These are phyloP conservation scores for Anastatica hierochuntica DNA, from an alignment of 345 rosid genomes.

Conservation along the genomic window DNA sequence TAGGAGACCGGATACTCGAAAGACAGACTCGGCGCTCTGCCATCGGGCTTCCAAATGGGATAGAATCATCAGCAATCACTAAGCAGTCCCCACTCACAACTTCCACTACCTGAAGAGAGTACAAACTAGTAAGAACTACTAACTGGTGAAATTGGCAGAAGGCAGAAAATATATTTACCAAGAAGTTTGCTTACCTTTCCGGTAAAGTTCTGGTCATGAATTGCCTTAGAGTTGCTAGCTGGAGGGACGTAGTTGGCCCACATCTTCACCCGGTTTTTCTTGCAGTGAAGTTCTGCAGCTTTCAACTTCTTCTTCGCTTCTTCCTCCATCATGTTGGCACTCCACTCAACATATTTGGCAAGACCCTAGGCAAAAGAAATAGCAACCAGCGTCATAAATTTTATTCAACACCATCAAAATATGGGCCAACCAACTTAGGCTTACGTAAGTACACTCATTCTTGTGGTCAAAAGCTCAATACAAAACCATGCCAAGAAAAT, in stretches of 20 bases:
- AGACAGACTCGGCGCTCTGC: conserved; percentile 89
- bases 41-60: conserved; percentile 65
- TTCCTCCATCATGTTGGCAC: conserved; percentile 96
- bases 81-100: conserved; percentile 96
- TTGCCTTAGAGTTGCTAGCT: conserved; percentile 74
- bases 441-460: too few relatives aligned
- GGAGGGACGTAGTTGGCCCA: conserved; percentile 92
- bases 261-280: conserved; percentile 61
- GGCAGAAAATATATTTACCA: neutral
- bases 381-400: conserved; percentile 10
- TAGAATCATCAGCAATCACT: conserved; percentile 82
- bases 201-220: conserved; percentile 76
- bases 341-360: conserved; percentile 97
- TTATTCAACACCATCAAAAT: neutral
- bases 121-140: neutral
- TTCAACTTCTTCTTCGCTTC: conserved; percentile 67
- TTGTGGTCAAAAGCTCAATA: too few relatives aligned
- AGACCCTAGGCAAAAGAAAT: conserved; percentile 49
- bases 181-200: conserved; percentile 52
- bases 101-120: conserved; percentile 65
- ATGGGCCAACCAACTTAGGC: neutral
- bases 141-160: neutral
- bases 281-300: conserved; percentile 85
- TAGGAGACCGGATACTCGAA: conserved; percentile 90
- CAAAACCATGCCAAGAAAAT: too few relatives aligned